A percentile compares a stretch with the other conserved stretches of the same genome.
Evolutionary conservation across 768 basidiomycete genomes (phyloP).

Genomic region (Hypholoma fasciculare): DNA sequence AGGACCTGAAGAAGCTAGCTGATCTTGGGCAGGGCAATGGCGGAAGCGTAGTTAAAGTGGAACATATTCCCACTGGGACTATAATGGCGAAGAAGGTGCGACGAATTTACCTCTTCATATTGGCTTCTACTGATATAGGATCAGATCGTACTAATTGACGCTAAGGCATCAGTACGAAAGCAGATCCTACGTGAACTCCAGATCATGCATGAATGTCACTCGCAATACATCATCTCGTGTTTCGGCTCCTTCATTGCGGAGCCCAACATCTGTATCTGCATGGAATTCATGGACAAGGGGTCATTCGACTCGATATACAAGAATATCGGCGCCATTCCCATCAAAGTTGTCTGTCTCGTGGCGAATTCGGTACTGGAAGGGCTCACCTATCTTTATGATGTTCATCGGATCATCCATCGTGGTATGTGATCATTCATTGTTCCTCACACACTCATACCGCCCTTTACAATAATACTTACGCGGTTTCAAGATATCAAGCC

Average conservation of each 20-base stretch:
- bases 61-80: conserved; percentile 86
- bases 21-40: conserved; percentile 97
- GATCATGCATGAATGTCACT: conserved; percentile 98
- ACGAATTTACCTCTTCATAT: neutral
- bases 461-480: neutral
- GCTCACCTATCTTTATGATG: conserved; percentile 95
- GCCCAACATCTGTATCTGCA: conserved; percentile 98
- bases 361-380: conserved; percentile 94
- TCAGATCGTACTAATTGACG: conserved; percentile 93
- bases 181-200: conserved; percentile 97
- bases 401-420: conserved; percentile 96
- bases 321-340: conserved; percentile 87
- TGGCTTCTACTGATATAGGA: conserved; percentile 4
- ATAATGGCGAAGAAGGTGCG: conserved; percentile 97
- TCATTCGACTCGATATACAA: conserved; percentile 95
- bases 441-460: neutral
- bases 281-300: conserved; percentile 96
- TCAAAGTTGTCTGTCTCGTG: conserved; percentile 91
- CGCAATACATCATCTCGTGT: conserved; percentile 93
- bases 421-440: conserved; percentile 50
- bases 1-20: conserved; percentile 86
- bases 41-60: conserved; percentile 94
- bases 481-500: conserved; percentile 88
- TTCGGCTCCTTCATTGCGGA: conserved; percentile 96
- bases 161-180: conserved; percentile 92